Evolutionary conservation across 2,329 filamentous ascomycete species (phyloP), one percentile per base, ranked within the genome.

Genomic region (Madurella mycetomatis): DNA sequence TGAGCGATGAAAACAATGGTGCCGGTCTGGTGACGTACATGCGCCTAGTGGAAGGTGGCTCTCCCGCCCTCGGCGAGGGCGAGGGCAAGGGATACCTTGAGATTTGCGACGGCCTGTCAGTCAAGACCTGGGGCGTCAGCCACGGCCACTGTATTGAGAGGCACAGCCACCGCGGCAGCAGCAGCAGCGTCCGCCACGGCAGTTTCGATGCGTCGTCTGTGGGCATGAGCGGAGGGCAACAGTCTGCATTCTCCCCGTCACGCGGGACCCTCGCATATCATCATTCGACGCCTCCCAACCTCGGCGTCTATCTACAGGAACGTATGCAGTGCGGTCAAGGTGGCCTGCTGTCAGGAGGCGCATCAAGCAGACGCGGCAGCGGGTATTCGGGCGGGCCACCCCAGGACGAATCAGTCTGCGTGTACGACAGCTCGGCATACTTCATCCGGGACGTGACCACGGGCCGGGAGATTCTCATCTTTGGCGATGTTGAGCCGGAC

Each of bases 401-500:
- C 12, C 41, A 64, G 66, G 39, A 67, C 70, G 79, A 84, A 53
- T 74, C 72, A 16, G 66, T 79, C 34, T 91, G 86, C 62, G 87
- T 91, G 1, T 87, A 90, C 56, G 90, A 96, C 68, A 95, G 90
- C 59, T 94, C 91, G 16, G 92, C 90, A 0, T 97, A 92, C 71
- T 97, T 99, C 70, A 88, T 99, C 60, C 87, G 90, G 39, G 88
- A 94, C 56, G 76, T 86, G 34, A 68, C 73, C 1, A 87, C 84
- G 0, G 81, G 82, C 1, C 80, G 81, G 32, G 92, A 99, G 70
- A 82, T 97, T 2, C 81, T 99, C 56, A 88, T 99, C 47, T 97
- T 96, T 67, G 94, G 94, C 16, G 94, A 99, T 62, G 89, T 97
- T 39, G 94, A 99, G 67, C 91, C 94, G 0, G 94, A 99, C 70